Percentiles rank a stretch among this genome's conserved stretches.
Conservation (phyloP, 805 yeast genomes). For the Cyberlindnera bimundalis region DNA sequence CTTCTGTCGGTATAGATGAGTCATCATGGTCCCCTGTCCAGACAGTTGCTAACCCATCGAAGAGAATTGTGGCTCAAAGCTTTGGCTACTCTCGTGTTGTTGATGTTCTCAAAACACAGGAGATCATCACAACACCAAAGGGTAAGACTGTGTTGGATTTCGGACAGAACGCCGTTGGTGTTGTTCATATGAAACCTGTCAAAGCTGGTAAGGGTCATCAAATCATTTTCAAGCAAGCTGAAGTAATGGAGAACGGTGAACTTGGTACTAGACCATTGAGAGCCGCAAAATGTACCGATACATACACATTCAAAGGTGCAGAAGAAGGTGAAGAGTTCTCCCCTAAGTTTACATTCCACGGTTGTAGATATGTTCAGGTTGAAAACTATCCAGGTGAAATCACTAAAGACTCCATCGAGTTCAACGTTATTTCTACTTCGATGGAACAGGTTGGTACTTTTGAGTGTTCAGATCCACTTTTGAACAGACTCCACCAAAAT, state of each 20-base stretch:
- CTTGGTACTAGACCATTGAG: slow-evolving; percentile 17
- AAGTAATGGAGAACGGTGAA: slow-evolving; percentile 17
- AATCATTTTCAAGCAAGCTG: slow-evolving; percentile 15
- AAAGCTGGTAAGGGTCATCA: slow-evolving; percentile 13
- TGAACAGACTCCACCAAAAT: slow-evolving; percentile 16
- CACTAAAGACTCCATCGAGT: slow-evolving; percentile 11
- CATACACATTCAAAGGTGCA: slow-evolving; percentile 17
- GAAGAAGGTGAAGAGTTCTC: slow-evolving; percentile 14
- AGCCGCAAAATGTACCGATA: slow-evolving; percentile 12
- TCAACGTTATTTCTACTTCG: slow-evolving; percentile 11
- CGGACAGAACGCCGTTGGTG: slow-evolving; percentile 21
- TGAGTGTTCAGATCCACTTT: slow-evolving; percentile 9
- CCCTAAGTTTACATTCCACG: slow-evolving; percentile 20
- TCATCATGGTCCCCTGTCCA: slow-evolving; percentile 12
- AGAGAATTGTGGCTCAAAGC: slow-evolving; percentile 13
- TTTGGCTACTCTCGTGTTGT: slow-evolving; percentile 15
- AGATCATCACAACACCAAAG: slow-evolving; percentile 11
- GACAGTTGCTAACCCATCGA: slow-evolving; percentile 8
- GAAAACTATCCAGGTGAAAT: slow-evolving; percentile 17
- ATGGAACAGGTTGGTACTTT: slow-evolving; percentile 15
- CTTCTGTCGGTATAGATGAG: slow-evolving; percentile 1
- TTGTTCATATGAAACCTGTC: slow-evolving; percentile 13
- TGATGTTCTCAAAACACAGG: slow-evolving; percentile 9
- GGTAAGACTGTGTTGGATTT: slow-evolving; percentile 15
- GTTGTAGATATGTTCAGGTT: slow-evolving; percentile 17